These are phyloP conservation scores for Withania somnifera DNA, from an alignment of 305 asterid genomes.

Conservation along the genomic window DNA sequence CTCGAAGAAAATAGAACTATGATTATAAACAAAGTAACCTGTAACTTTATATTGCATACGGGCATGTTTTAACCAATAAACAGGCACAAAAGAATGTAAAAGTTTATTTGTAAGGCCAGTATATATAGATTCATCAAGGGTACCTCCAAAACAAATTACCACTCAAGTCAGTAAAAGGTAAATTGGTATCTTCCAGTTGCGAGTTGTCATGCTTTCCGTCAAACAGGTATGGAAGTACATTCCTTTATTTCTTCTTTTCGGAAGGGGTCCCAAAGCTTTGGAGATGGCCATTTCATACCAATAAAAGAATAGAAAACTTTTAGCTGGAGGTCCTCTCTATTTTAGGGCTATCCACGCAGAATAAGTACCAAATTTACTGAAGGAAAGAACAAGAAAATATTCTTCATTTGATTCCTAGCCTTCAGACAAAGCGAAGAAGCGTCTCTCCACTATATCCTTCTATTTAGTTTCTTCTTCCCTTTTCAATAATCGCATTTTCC, in stretches of 20 bases:
- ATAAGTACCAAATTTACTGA: slow-evolving; percentile 56
- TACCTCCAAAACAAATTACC: slow-evolving; percentile 26
- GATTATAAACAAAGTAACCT: not conserved
- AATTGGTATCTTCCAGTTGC: slow-evolving; percentile 22
- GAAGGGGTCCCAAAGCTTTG: slow-evolving; percentile 28
- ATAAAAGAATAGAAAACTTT: slow-evolving; percentile 32
- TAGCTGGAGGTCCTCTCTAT: slow-evolving; percentile 27
- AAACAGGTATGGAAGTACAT: slow-evolving; percentile 48
- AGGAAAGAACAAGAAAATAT: slow-evolving; percentile 58
- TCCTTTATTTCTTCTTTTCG: slow-evolving; percentile 22
- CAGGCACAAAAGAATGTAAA: slow-evolving; percentile 4
- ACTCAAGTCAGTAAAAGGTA: slow-evolving; percentile 24
- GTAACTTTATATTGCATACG: not conserved
- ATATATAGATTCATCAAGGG: slow-evolving; percentile 23
- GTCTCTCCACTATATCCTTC: slow-evolving; percentile 19
- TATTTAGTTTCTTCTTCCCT: not conserved
- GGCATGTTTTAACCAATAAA: slow-evolving; percentile 6
- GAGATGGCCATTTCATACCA: slow-evolving; percentile 34
- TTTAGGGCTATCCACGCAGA: slow-evolving; percentile 36
- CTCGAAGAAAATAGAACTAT: not conserved
- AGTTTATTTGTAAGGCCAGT: slow-evolving; percentile 10
- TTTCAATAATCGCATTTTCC: not conserved
- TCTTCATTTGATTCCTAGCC: slow-evolving; percentile 52
- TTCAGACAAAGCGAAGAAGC: slow-evolving; percentile 52
- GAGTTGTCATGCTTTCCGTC: slow-evolving; percentile 30